A percentile compares a stretch with the other conserved stretches of the same genome.
Evolutionary conservation across 129 eudicot genomes (phyloP).

Genomic region (Ambrosia artemisiifolia): DNA sequence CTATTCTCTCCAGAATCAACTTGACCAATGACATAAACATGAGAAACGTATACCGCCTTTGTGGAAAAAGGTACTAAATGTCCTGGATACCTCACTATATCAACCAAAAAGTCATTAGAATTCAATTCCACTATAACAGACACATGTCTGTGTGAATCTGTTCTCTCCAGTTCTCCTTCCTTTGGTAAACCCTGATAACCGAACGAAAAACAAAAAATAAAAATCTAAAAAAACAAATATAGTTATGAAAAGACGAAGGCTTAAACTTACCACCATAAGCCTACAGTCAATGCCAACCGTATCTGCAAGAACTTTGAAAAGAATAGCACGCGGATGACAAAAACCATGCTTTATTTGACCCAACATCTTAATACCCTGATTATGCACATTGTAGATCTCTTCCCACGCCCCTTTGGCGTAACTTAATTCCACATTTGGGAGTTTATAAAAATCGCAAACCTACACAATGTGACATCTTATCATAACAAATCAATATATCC

Average conservation of each 20-base stretch:
- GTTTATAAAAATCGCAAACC: conserved; percentile 68
- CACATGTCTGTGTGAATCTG: conserved; percentile 58
- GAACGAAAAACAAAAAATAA: conserved; percentile 2
- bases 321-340: conserved; percentile 69
- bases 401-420: conserved; percentile 51
- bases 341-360: conserved; percentile 81
- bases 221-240: neutral
- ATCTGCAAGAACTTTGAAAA: conserved; percentile 81
- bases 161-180: conserved; percentile 54
- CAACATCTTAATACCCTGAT: conserved; percentile 67
- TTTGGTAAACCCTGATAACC: conserved; percentile 57
- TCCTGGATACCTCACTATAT: no score
- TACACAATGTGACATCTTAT: conserved; percentile 22
- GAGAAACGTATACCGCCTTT: no score
- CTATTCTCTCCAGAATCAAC: no score
- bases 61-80: no score
- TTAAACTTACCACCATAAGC: conserved; percentile 61
- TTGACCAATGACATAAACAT: no score
- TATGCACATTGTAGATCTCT: conserved; percentile 58
- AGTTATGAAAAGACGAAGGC: neutral
- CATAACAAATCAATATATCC: conserved; percentile 1
- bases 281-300: conserved; percentile 59
- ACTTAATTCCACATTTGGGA: conserved; percentile 44
- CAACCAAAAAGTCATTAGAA: no score
- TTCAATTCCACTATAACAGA: no score